Base-by-base conservation (phyloP, 345 rosid genomes). In the Hibiscus syriacus region DNA sequence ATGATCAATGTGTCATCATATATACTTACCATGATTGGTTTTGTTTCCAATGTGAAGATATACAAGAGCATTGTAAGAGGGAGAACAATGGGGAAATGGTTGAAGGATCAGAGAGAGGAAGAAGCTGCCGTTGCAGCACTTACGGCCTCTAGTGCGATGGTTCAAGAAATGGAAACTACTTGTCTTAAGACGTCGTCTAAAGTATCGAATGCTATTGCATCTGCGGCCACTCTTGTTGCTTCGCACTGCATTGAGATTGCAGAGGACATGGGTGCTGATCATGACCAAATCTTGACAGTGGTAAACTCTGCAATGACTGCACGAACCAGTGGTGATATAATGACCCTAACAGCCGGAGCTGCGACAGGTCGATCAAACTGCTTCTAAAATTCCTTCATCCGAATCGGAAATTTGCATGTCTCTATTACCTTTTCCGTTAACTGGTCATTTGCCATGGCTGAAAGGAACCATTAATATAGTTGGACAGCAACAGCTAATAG, bases 271-370 rank as follows among this genome's bases (percentile, higher is more conserved):
- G n/a, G n/a, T n/a, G n/a, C n/a, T n/a, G n/a, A n/a, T n/a, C n/a
- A n/a, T n/a, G n/a, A n/a, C n/a, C n/a, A 92, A 70, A 87, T 92
- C 29, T 71, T 77, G 12, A 49, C 84, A 0, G 92, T 76, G 5
- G 90, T 92, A 50, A 84, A 81, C 85, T 92, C 96, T 19, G 95
- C 98, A 10, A 78, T 86, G 19, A 92, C 82, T 52, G 92, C 91
- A 22, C 88, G 75, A 80, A 85, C 84, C 53, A 88, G 80, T 66
- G 98, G 98, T 53, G n/a, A n/a, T n/a, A n/a, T n/a, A n/a, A n/a
- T n/a, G n/a, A n/a, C n/a, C n/a, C n/a, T n/a, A n/a, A n/a, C 98
- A 20, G 97, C 98, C 3, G 93, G 92, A 63, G 96, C 98, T 73
- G 97, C 98, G 32, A 92, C 98, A 80, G 98, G 98, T 92, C 7